phyloP scores from a whole-genome alignment of 352 stramenopile genomes.

The Paralagenidium karlingii region DNA sequence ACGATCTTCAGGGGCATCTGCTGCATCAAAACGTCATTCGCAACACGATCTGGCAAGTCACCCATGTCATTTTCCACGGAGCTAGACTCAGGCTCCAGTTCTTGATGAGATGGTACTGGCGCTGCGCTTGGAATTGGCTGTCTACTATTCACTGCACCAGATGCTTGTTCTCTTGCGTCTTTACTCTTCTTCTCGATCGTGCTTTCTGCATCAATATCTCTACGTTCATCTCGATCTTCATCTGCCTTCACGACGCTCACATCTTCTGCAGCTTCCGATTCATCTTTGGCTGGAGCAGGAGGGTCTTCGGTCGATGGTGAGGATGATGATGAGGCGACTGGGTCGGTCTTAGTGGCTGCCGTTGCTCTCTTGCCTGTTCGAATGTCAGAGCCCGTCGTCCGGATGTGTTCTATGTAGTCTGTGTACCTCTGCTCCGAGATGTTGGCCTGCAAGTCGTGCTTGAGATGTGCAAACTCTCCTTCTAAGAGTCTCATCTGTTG shows the following conservation, averaged over 20 bases:
- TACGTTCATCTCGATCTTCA: background rate
- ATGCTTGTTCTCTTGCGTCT: background rate
- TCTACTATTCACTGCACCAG: background rate
- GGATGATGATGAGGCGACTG: conserved; percentile 5
- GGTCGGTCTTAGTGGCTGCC: conserved; percentile 1
- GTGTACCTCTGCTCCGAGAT: conserved; percentile 62
- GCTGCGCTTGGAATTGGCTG: background rate
- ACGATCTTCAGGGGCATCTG: conserved; percentile 27
- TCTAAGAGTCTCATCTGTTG: conserved; percentile 68
- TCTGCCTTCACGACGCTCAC: conserved; percentile 1
- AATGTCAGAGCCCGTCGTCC: conserved; percentile 53
- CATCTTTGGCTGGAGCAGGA: background rate
- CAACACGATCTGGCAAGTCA: conserved; percentile 38
- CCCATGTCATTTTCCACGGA: too few relatives aligned
- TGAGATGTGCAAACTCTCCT: conserved; percentile 50
- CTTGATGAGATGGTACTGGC: conserved; percentile 6
- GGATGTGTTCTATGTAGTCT: conserved; percentile 65
- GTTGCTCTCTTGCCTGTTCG: conserved; percentile 33
- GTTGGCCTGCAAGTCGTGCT: conserved; percentile 55
- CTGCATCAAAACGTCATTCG: conserved; percentile 13
- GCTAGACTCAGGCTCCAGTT: too few relatives aligned
- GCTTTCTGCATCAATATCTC: background rate
- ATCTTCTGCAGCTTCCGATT: conserved; percentile 1
- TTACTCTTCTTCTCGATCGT: background rate
- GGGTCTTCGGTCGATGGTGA: background rate